A percentile compares a stretch with the other conserved stretches of the same genome.
These are phyloP conservation scores for Athelia sp. DNA, from an alignment of 1,284 basidiomycete genomes.

Conservation along the genomic window DNA sequence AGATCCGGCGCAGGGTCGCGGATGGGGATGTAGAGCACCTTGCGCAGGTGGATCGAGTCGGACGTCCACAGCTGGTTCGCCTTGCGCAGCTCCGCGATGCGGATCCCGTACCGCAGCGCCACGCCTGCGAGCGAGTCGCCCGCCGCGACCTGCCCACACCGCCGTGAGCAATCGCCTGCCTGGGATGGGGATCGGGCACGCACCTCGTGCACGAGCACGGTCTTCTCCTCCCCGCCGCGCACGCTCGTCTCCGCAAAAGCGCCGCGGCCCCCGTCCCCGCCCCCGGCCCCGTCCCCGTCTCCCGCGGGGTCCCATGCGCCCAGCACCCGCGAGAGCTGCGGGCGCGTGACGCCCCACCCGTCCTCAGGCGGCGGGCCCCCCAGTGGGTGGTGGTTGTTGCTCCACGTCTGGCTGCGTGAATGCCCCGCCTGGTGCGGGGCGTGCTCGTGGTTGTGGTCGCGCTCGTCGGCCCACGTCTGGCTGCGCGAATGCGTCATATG, in stretches of 20 bases:
- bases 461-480: background rate
- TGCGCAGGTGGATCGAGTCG: conserved; percentile 84
- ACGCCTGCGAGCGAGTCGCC: conserved; percentile 82
- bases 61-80: conserved; percentile 89
- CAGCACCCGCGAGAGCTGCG: background rate
- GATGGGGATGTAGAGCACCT: conserved; percentile 75
- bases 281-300: background rate
- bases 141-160: conserved; percentile 57
- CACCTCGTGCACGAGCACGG: conserved; percentile 56
- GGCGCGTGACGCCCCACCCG: background rate
- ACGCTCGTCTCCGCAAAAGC: conserved; percentile 5
- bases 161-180: conserved; percentile 9
- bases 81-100: conserved; percentile 75
- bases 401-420: background rate
- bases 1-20: conserved; percentile 18
- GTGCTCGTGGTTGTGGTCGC: too few relatives aligned
- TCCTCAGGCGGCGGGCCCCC: background rate
- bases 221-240: conserved; percentile 31
- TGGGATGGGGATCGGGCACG: background rate
- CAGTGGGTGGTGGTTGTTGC: background rate
- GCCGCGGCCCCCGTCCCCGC: background rate
- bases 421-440: background rate
- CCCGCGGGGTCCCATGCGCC: background rate
- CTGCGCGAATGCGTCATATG: too few relatives aligned
- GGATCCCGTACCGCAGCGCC: conserved; percentile 82